Percentiles rank a stretch among this genome's conserved stretches.
These are phyloP conservation scores for Aspergillus neotritici DNA, from an alignment of 2,329 filamentous ascomycete species.

Conservation along the genomic window DNA sequence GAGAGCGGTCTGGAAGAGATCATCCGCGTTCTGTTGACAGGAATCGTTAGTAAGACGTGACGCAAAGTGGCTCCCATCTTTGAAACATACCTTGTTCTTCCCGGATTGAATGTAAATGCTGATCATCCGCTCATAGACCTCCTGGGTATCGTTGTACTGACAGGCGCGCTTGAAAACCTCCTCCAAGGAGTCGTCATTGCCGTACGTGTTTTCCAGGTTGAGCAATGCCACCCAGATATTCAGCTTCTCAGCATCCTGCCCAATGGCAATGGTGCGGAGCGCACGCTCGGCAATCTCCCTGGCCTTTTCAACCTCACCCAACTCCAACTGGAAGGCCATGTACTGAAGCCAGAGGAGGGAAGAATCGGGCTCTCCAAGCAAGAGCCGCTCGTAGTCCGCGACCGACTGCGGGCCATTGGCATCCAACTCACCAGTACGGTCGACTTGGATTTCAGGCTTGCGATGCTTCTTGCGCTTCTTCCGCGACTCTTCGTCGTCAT, in stretches of 20 bases:
- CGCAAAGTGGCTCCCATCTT: too few relatives aligned
- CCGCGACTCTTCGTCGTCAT: constrained; percentile 35
- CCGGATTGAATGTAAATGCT: constrained; percentile 93
- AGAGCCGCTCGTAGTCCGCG: constrained; percentile 86
- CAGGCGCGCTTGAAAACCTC: constrained; percentile 87
- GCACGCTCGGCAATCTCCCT: constrained; percentile 86
- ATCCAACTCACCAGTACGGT: constrained; percentile 88
- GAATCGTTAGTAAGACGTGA: constrained; percentile 20
- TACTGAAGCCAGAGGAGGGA: constrained; percentile 92
- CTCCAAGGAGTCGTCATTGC: constrained; percentile 73
- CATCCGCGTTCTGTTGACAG: constrained; percentile 68
- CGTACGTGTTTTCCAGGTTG: constrained; percentile 89
- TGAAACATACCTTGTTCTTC: constrained; percentile 65
- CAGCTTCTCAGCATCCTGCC: constrained; percentile 85
- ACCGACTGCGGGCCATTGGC: constrained; percentile 80
- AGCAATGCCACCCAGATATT: constrained; percentile 94
- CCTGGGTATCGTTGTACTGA: constrained; percentile 86
- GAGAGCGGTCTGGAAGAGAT: constrained; percentile 75
- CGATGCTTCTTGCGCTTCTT: constrained; percentile 69
- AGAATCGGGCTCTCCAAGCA: constrained; percentile 89
- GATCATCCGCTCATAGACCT: constrained; percentile 80
- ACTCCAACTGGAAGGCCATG: constrained; percentile 96
- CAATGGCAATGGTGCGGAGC: constrained; percentile 81
- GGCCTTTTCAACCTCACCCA: constrained; percentile 82
- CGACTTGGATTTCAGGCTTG: constrained; percentile 73